Conservation (phyloP, 495 filamentous ascomycete genomes). For the Penicillium herquei region DNA sequence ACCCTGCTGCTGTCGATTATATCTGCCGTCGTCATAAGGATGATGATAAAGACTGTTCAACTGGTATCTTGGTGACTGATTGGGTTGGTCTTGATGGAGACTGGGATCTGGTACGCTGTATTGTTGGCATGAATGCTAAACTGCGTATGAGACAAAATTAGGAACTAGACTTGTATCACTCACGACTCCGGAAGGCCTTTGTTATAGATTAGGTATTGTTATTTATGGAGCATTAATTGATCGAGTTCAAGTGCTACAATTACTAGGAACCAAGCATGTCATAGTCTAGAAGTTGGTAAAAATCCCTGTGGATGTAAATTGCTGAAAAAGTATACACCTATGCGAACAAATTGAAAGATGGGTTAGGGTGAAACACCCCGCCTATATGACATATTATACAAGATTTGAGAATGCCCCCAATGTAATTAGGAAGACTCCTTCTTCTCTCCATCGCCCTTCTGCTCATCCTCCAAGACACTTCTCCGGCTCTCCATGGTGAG, state of each 20-base stretch:
- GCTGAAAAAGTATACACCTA: slow-evolving; percentile 23
- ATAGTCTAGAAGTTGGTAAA: too few species aligned
- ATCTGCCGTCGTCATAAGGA: slow-evolving; percentile 66
- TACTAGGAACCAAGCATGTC: too few species aligned
- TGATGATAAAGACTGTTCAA: slow-evolving; percentile 69
- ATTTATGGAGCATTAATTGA: too few species aligned
- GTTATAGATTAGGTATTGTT: too few species aligned
- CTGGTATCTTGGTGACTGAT: slow-evolving; percentile 91
- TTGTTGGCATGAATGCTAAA: slow-evolving; percentile 88
- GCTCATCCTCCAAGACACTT: slow-evolving; percentile 73
- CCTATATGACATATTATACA: slow-evolving; percentile 42
- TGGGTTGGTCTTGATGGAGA: slow-evolving; percentile 88
- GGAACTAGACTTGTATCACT: not conserved
- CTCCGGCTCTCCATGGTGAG: slow-evolving; percentile 78
- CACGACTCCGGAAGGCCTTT: not conserved
- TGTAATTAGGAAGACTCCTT: slow-evolving; percentile 32
- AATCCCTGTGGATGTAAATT: slow-evolving; percentile 3
- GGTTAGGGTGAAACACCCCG: slow-evolving; percentile 14
- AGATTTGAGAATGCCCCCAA: slow-evolving; percentile 18
- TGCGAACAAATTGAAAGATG: slow-evolving; percentile 13
- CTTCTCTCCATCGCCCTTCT: slow-evolving; percentile 41
- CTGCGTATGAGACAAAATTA: slow-evolving; percentile 52
- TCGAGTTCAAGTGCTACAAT: too few species aligned
- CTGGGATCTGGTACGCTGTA: slow-evolving; percentile 88
- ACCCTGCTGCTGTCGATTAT: slow-evolving; percentile 82